Conservation (phyloP, 2,329 filamentous ascomycete species). For the Nectriaceae sp. region DNA sequence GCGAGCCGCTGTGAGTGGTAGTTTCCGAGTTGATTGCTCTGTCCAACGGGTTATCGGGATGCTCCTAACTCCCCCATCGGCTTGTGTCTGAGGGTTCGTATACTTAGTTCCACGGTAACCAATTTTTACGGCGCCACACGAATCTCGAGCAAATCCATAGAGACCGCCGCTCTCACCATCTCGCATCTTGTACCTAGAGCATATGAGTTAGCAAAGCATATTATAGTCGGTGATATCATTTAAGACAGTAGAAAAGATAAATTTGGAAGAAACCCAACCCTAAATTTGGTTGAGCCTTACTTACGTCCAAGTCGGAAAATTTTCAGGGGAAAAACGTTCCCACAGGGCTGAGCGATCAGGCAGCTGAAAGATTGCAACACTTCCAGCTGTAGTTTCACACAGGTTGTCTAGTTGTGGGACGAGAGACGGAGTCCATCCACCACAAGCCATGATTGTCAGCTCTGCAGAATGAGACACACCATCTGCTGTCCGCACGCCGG, state of each 20-base stretch:
- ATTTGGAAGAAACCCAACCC: too few species aligned
- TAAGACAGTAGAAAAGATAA: too few species aligned
- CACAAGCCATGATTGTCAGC: constrained; percentile 42
- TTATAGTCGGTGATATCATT: neutral
- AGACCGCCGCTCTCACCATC: constrained; percentile 23
- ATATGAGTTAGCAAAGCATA: neutral
- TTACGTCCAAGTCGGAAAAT: constrained; percentile 17
- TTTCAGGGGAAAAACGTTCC: constrained; percentile 11
- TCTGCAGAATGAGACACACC: constrained; percentile 33
- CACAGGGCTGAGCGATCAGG: constrained; percentile 11
- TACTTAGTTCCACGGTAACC: constrained; percentile 33
- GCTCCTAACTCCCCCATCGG: constrained; percentile 38
- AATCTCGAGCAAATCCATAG: constrained; percentile 30
- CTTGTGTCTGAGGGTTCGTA: constrained; percentile 40
- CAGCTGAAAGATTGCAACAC: constrained; percentile 18
- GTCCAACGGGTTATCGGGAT: constrained; percentile 42
- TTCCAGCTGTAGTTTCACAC: constrained; percentile 23
- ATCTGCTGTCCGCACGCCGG: constrained; percentile 41
- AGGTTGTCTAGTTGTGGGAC: constrained; percentile 20
- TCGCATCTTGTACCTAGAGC: constrained; percentile 10
- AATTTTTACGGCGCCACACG: constrained; percentile 28
- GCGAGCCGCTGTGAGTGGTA: constrained; percentile 14
- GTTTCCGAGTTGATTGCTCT: constrained; percentile 13
- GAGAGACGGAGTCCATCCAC: constrained; percentile 19
- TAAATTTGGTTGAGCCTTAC: too few species aligned